Evolutionary conservation across 306 rosid genomes (phyloP).

Genomic region (Vigna unguiculata): DNA sequence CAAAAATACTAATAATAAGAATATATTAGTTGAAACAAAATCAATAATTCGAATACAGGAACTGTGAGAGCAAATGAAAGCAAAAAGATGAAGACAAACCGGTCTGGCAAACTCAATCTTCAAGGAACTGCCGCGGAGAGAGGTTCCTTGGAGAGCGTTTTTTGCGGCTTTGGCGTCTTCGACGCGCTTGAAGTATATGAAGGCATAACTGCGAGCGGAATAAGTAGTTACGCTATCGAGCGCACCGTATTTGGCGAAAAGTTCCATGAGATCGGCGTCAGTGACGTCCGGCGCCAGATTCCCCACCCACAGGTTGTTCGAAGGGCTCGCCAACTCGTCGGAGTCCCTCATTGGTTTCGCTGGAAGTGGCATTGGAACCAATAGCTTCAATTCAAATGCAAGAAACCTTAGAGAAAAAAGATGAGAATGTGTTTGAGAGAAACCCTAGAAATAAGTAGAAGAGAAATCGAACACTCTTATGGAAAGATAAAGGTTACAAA

Average conservation of each 20-base stretch:
- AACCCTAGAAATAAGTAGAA: constrained; percentile 40
- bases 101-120: constrained; percentile 97
- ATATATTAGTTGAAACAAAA: neutral
- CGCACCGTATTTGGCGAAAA: constrained; percentile 82
- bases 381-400: neutral
- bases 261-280: constrained; percentile 80
- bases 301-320: constrained; percentile 94
- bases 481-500: neutral
- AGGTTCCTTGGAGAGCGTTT: constrained; percentile 72
- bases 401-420: neutral
- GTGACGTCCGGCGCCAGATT: constrained; percentile 77
- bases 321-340: constrained; percentile 61
- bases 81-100: constrained; percentile 79
- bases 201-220: constrained; percentile 85
- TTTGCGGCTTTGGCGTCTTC: constrained; percentile 96
- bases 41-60: constrained; percentile 33
- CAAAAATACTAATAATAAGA: neutral
- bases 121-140: constrained; percentile 64
- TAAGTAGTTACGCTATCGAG: constrained; percentile 85
- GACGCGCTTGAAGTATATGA: constrained; percentile 78
- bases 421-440: neutral
- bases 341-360: constrained; percentile 55
- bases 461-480: neutral
- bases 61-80: constrained; percentile 20
- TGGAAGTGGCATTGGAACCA: constrained; percentile 71